These are phyloP conservation scores for Sistotremastrum niveocremeum DNA, from an alignment of 768 basidiomycete species.

Conservation along the genomic window DNA sequence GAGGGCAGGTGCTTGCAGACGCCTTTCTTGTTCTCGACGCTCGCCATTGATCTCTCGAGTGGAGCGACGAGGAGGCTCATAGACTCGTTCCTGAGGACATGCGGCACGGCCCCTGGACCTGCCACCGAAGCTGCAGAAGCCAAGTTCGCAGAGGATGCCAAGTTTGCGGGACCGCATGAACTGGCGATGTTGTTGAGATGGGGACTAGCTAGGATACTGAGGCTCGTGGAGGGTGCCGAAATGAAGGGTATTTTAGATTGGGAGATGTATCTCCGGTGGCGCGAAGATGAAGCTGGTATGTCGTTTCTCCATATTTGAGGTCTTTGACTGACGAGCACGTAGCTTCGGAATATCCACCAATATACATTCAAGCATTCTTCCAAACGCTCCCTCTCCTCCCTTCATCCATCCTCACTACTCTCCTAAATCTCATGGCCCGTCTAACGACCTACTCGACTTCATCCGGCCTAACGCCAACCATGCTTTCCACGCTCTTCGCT, in stretches of 20 bases:
- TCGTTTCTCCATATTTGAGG: conserved; percentile 9
- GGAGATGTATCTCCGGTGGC: conserved; percentile 74
- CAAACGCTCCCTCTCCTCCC: conserved; percentile 36
- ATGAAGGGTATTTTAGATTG: conserved; percentile 77
- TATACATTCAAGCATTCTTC: conserved; percentile 62
- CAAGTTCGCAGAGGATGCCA: conserved; percentile 64
- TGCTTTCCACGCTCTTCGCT: conserved; percentile 80
- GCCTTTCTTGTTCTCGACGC: conserved; percentile 82
- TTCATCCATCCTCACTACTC: conserved; percentile 47
- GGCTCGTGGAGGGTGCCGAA: conserved; percentile 54
- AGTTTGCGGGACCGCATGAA: conserved; percentile 76
- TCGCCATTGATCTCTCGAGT: conserved; percentile 73
- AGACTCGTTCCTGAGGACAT: conserved; percentile 49
- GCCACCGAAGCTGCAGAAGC: conserved; percentile 30
- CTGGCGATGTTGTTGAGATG: conserved; percentile 87
- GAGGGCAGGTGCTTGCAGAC: conserved; percentile 65
- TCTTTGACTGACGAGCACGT: conserved; percentile 5
- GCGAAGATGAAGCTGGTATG: conserved; percentile 71
- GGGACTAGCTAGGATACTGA: conserved; percentile 71
- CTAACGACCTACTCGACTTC: conserved; percentile 72
- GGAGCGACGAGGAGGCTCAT: conserved; percentile 67
- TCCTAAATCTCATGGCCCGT: conserved; percentile 70
- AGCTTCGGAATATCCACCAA: conserved; percentile 55
- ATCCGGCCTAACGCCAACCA: conserved; percentile 84
- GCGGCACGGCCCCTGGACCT: conserved; percentile 3